phyloP scores from a whole-genome alignment of 2,329 filamentous ascomycete genomes.

The Sporothrix brasiliensis region DNA sequence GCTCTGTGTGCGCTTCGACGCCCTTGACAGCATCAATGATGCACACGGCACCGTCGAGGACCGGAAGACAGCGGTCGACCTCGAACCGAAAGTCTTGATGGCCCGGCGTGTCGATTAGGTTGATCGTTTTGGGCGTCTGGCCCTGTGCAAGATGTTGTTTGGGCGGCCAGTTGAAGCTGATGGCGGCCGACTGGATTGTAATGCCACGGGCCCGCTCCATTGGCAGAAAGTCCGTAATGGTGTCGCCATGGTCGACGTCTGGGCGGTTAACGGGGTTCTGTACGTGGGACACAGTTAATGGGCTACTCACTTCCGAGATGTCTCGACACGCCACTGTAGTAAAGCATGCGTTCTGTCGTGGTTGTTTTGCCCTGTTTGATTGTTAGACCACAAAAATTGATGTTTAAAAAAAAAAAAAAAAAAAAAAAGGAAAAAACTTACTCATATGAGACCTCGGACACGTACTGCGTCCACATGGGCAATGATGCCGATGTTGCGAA shows the following conservation, averaged over 20 bases:
- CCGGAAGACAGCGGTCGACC: conserved; percentile 77
- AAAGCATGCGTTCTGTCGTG: conserved; percentile 98
- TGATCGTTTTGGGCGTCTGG: conserved; percentile 68
- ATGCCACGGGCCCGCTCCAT: conserved; percentile 91
- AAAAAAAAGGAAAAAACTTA: too few species aligned
- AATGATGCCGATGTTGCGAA: conserved; percentile 96
- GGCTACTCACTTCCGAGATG: conserved; percentile 68
- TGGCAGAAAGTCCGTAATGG: conserved; percentile 94
- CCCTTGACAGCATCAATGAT: conserved; percentile 47
- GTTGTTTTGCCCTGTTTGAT: conserved; percentile 81
- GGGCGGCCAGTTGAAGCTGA: conserved; percentile 88
- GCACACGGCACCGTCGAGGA: conserved; percentile 44
- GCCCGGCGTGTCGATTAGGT: conserved; percentile 93
- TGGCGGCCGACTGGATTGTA: conserved; percentile 95
- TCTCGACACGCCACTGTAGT: conserved; percentile 86
- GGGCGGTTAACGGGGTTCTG: neutral
- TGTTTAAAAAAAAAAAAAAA: neutral
- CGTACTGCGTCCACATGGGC: conserved; percentile 89
- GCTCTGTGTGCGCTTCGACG: conserved; percentile 95
- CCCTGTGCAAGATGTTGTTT: conserved; percentile 43
- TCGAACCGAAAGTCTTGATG: conserved; percentile 98
- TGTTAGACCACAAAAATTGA: neutral
- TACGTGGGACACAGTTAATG: neutral
- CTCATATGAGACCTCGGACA: conserved; percentile 26
- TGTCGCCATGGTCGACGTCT: conserved; percentile 96